Base-by-base conservation (phyloP, 2,329 filamentous ascomycete genomes). In the Cercospora sp. region DNA sequence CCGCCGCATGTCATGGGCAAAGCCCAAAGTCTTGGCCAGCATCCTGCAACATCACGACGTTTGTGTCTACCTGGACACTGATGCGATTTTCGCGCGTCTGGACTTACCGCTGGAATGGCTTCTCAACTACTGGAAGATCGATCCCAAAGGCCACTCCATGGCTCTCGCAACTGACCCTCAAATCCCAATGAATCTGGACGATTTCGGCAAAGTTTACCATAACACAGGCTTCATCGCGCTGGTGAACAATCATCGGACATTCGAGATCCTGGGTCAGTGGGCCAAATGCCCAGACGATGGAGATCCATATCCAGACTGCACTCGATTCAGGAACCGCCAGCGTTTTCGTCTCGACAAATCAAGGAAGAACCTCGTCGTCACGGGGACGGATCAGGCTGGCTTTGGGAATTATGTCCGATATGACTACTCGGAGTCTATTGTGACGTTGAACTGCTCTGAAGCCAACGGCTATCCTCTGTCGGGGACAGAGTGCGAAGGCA, bases 141-240 rank as follows among this genome's bases (percentile, higher is more conserved):
- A 67, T 36, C 65, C 65, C 18, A 42, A 20, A 9, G n/a, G 9
- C 16, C 18, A 62, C 31, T 51, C 59, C 31, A 39, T 66, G 20
- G 58, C 64, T 28, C 58, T 66, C 39, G 64, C 64, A 30, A 28
- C 51, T 3, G 64, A 66, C 28, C 64, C 64, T 5, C 55, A 57
- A 18, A 10, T 42, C 18, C 23, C 26, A 23, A 42, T 10, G 7
- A 66, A 62, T 33, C 33, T 61, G 48, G 64, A 66, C 59, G 42
- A 51, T 3, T 28, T 18, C 18, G 48, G 31, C 10, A 66, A 66
- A 6, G 28, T 55, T 13, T 62, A 62, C 42, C 57, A 61, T 30
- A 66, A 66, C 45, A 66, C 64, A 23, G 64, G 64, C n/a, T 66
- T 66, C 58, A 66, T 66, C 51, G 31, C 61, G 30, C 55, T 58